phyloP scores from a whole-genome alignment of 148 eudicot genomes.

The Linanthus parryae region DNA sequence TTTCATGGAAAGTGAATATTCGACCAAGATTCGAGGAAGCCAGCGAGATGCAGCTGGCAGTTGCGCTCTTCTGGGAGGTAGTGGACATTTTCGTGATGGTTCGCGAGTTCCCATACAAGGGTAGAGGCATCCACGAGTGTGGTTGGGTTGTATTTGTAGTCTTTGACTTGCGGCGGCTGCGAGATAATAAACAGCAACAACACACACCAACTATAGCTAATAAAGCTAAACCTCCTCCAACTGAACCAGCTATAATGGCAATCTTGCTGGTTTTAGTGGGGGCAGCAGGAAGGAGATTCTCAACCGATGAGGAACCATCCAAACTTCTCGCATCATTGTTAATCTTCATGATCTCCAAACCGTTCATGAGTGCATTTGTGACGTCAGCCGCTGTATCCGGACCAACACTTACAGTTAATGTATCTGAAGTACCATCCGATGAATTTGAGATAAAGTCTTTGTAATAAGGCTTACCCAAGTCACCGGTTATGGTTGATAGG shows the following conservation, averaged over 20 bases:
- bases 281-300: conserved; percentile 34
- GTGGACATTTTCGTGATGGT: conserved; percentile 67
- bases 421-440: conserved; percentile 29
- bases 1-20: conserved; percentile 50
- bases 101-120: conserved; percentile 67
- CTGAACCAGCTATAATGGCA: conserved; percentile 39
- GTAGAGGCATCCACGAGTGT: conserved; percentile 71
- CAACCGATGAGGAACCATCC: conserved; percentile 46
- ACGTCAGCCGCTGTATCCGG: conserved; percentile 46
- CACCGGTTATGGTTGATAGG: conserved; percentile 44
- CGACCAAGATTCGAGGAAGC: conserved; percentile 66
- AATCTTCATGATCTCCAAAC: conserved; percentile 75
- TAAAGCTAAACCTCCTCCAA: conserved; percentile 38
- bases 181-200: conserved; percentile 38
- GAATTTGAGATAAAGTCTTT: conserved; percentile 59
- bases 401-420: conserved; percentile 61
- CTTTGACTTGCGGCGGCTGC: conserved; percentile 45
- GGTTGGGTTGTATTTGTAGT: conserved; percentile 32
- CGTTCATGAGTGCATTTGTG: conserved; percentile 57
- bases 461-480: conserved; percentile 58
- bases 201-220: conserved; percentile 32
- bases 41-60: conserved; percentile 81
- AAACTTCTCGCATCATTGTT: conserved; percentile 77
- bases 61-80: conserved; percentile 65
- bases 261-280: conserved; percentile 26